Evolutionary conservation across 768 basidiomycete genomes (phyloP).

Genomic region (Pulveroboletus sp.): DNA sequence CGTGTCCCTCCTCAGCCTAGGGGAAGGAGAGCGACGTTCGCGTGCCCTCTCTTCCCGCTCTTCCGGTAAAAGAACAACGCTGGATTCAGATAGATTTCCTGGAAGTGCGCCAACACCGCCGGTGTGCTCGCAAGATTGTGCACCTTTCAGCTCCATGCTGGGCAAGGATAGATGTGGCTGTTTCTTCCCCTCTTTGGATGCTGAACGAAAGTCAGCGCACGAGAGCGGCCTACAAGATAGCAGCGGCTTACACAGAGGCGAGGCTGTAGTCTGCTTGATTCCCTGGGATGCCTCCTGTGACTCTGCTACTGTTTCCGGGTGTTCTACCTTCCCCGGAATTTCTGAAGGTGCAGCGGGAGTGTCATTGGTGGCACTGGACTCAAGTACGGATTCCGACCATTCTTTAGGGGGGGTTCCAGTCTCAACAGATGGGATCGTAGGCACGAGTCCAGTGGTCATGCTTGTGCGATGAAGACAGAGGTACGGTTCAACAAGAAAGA

Average conservation of each 20-base stretch:
- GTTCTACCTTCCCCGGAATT: background rate
- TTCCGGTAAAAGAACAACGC: slow-evolving; percentile 49
- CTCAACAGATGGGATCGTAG: slow-evolving; percentile 16
- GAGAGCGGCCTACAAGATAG: background rate
- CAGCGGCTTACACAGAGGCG: slow-evolving; percentile 12
- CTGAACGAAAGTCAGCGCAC: slow-evolving; percentile 13
- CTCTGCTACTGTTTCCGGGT: background rate
- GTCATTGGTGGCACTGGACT: slow-evolving; percentile 4
- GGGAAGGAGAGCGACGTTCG: background rate
- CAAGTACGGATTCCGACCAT: slow-evolving; percentile 19
- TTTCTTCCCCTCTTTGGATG: background rate
- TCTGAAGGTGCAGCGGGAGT: slow-evolving; percentile 1
- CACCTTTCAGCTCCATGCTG: slow-evolving; percentile 32
- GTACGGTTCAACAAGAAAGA: background rate
- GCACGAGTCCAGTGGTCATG: slow-evolving; percentile 13
- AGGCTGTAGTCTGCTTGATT: background rate
- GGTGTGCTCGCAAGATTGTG: slow-evolving; percentile 29
- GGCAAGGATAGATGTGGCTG: slow-evolving; percentile 30
- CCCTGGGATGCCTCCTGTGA: background rate
- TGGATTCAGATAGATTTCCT: slow-evolving; percentile 42
- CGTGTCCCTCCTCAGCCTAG: slow-evolving; percentile 17
- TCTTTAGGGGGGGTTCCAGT: slow-evolving; percentile 17
- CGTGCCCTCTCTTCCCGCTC: slow-evolving; percentile 31
- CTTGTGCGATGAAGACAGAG: background rate
- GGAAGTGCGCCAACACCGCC: slow-evolving; percentile 51